Evolutionary conservation across 192 early-diverging fungal species (phyloP), one percentile per base, ranked within the genome.

Genomic region (Irineochytrium annulatum): DNA sequence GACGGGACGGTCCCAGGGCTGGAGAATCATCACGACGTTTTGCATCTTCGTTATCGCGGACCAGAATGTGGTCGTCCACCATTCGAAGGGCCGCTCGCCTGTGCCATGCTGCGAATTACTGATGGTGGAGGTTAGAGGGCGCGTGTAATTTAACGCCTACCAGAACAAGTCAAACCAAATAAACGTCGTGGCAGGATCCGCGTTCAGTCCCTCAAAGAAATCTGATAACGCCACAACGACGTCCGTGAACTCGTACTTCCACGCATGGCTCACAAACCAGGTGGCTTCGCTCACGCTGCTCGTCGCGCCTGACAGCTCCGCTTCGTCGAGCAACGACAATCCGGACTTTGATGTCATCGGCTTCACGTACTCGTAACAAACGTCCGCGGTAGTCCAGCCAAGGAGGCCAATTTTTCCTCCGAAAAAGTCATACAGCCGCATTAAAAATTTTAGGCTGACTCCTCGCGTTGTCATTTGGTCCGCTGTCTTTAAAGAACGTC

Each of bases 11-110:
- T 65, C 2, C 67, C 67, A 69, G 1, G 67, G 67, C 17, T 45
- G 39, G 2, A 69, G 48, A 30, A 69, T 55, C 67, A 69, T 67
- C 1, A 69, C 43, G 3, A 69, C 67, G 34, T 58, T 39, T 16
- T 54, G 60, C 19, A 69, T 55, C 14, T 20, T 6, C 29, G 34
- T 35, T 28, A 72, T 57, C 3, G 70, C 70, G 20, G 65, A 44
- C 65, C 60, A 65, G 53, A 72, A 72, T 3, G 53, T 65, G n/a
- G 55, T 65, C 43, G 33, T 48, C 70, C 65, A 69, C 70, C 70
- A 72, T 24, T 35, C 37, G 52, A 62, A 61, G 5, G 48, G 8
- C 16, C 24, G 19, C 5, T 3, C 20, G 17, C 20, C 20, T 5
- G 30, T 68, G 13, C 30, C 48, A 34, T 64, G 62, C 33, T 68